Evolutionary conservation across 495 filamentous ascomycete species (phyloP).

Genomic region (Xylaria acuta): DNA sequence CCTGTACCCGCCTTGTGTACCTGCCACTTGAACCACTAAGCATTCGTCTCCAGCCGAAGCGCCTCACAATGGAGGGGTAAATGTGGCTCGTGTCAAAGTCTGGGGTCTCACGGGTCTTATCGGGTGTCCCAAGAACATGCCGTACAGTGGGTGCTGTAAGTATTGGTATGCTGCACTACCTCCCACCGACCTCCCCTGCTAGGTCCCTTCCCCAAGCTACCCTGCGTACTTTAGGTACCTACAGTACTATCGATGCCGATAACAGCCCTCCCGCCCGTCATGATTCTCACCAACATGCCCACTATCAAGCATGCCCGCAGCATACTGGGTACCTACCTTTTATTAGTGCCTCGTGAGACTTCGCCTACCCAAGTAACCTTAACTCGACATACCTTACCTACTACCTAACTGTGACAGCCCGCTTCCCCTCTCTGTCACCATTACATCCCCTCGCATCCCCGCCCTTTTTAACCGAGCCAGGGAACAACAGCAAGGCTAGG

Average conservation of each 20-base stretch:
- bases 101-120: conserved; percentile 8
- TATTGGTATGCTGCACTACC: conserved; percentile 4
- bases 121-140: neutral
- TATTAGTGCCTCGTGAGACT: neutral
- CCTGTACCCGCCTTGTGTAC: neutral
- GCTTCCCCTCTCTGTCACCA: neutral
- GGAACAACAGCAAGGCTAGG: neutral
- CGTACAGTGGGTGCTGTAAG: neutral
- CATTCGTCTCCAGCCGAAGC: neutral
- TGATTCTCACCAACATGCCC: neutral
- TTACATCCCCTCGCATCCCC: neutral
- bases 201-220: conserved; percentile 6
- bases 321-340: neutral
- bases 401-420: neutral
- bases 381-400: neutral
- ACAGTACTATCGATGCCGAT: too few relatives aligned
- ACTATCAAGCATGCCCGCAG: neutral
- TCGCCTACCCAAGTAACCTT: neutral
- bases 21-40: neutral
- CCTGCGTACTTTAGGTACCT: neutral
- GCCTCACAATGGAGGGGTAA: conserved; percentile 19
- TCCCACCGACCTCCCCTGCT: neutral
- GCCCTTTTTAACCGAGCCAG: neutral
- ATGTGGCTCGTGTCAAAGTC: neutral
- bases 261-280: neutral